Conservation (phyloP, 768 basidiomycete genomes). For the Candolleomyces eurysporus region DNA sequence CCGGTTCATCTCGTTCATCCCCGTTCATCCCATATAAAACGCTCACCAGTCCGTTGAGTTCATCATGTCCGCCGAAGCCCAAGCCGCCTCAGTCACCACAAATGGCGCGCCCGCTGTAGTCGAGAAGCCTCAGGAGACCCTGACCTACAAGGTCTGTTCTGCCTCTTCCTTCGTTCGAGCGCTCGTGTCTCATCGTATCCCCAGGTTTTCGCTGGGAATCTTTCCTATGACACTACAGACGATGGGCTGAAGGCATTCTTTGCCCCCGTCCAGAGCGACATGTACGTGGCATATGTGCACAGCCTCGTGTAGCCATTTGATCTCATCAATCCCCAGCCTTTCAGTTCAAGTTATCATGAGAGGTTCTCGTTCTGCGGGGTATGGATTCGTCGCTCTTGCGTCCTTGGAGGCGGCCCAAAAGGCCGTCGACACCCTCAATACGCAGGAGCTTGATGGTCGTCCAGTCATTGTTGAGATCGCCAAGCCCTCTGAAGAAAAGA, state of each 20-base stretch:
- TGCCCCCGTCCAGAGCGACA: conserved; percentile 80
- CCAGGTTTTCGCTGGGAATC: conserved; percentile 94
- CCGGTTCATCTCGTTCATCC: conserved; percentile 80
- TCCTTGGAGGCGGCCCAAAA: conserved; percentile 80
- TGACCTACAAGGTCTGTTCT: conserved; percentile 72
- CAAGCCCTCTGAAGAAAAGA: conserved; percentile 84
- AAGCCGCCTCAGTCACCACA: conserved; percentile 78
- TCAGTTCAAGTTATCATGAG: conserved; percentile 86
- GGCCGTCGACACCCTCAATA: conserved; percentile 84
- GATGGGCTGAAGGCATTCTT: conserved; percentile 95
- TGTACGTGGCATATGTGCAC: conserved; percentile 63
- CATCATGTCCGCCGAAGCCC: conserved; percentile 84
- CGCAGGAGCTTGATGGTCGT: conserved; percentile 87
- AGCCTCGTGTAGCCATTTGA: conserved; percentile 33
- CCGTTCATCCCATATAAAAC: conserved; percentile 47
- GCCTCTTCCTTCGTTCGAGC: conserved; percentile 17
- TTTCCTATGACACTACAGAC: conserved; percentile 92
- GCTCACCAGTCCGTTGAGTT: conserved; percentile 54
- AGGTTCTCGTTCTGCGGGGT: conserved; percentile 82
- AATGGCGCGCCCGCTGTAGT: conserved; percentile 79
- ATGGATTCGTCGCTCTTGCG: conserved; percentile 87
- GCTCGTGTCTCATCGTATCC: conserved; percentile 19
- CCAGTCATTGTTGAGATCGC: conserved; percentile 89
- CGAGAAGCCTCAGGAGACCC: conserved; percentile 65
- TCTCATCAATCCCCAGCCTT: conserved; percentile 45